Base-by-base conservation (phyloP, 2,329 filamentous ascomycete species). In the Beauveria scarabaeidicola region DNA sequence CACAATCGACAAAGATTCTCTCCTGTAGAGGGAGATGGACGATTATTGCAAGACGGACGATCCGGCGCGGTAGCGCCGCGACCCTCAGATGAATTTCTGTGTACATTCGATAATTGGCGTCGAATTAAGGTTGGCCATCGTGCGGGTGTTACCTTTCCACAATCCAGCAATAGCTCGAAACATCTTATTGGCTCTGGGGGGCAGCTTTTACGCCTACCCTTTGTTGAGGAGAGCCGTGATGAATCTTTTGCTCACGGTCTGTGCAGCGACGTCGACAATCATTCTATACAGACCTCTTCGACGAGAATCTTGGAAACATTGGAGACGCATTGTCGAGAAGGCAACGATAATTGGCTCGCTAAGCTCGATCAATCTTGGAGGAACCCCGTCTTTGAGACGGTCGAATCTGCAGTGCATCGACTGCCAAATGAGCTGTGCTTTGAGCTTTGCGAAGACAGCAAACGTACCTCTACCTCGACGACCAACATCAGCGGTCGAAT, bases 311-410 rank as follows among this genome's bases (percentile, higher is more conserved):
- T 2, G 8, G 21, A 29, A 29, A 27, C 10, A 17, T 32, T 59
- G 38, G 48, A 63, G 41, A 54, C 48, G 23, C 43, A 58, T 40
- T 25, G 46, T 32, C 32, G 2, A 63, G 63, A 51, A 38, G n/a
- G 13, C 48, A 21, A 29, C 1, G 74, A 68, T 50, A 64, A 70
- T 10, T 91, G 87, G 88, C 73, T 91, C 3, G 75, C 78, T 9
- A 73, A 78, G 7, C 66, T 93, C 7, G 71, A 91, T 1, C 70
- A 78, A 40, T 77, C 76, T 9, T 96, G 90, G 90, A 73, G 87
- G 9, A 96, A 92, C 61, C 90, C 90, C 0, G 76, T 90, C 0
- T 96, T 95, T 69, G 73, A 79, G n/a, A 67, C 69, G 3, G 69
- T 71, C 0, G 75, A 84, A 57, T 64, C 71, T 1, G 64, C 69